Percentiles rank a stretch among this genome's conserved stretches.
Evolutionary conservation across 306 rosid species (phyloP).

Genomic region (Echinosophora koreensis): DNA sequence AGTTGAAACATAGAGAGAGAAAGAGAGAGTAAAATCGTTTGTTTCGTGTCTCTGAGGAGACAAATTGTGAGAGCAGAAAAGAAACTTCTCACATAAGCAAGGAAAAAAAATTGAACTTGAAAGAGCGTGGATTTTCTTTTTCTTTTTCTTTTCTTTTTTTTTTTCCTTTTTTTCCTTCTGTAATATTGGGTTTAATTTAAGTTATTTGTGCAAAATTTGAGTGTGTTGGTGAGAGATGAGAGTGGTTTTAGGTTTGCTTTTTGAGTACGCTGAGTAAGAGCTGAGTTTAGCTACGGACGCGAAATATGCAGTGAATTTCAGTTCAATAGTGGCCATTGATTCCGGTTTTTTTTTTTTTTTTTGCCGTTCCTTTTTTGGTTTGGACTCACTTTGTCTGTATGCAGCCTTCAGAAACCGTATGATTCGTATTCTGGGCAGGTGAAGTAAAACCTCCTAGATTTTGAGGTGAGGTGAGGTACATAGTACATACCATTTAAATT

Average conservation of each 20-base stretch:
- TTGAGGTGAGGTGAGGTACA: too few species aligned
- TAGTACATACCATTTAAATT: too few species aligned
- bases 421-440: too few species aligned
- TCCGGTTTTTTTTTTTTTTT: slow-evolving; percentile 48
- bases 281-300: slow-evolving; percentile 56
- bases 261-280: slow-evolving; percentile 55
- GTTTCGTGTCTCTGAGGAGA: neutral
- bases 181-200: neutral
- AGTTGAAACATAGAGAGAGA: slow-evolving; percentile 22
- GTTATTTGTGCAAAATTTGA: neutral
- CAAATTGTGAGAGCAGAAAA: neutral
- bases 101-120: slow-evolving; percentile 18
- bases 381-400: slow-evolving; percentile 31
- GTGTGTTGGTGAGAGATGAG: slow-evolving; percentile 38
- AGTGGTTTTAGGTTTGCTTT: slow-evolving; percentile 60
- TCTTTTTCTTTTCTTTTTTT: too few species aligned
- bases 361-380: neutral
- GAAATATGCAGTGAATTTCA: slow-evolving; percentile 17
- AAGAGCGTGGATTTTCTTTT: neutral
- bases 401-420: too few species aligned
- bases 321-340: slow-evolving; percentile 43
- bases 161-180: neutral
- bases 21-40: slow-evolving; percentile 8
- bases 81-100: slow-evolving; percentile 48
- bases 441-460: too few species aligned